Percentiles rank a stretch among this genome's conserved stretches.
Evolutionary conservation across 306 rosid genomes (phyloP).

Genomic region (Pyrus pyrifolia): DNA sequence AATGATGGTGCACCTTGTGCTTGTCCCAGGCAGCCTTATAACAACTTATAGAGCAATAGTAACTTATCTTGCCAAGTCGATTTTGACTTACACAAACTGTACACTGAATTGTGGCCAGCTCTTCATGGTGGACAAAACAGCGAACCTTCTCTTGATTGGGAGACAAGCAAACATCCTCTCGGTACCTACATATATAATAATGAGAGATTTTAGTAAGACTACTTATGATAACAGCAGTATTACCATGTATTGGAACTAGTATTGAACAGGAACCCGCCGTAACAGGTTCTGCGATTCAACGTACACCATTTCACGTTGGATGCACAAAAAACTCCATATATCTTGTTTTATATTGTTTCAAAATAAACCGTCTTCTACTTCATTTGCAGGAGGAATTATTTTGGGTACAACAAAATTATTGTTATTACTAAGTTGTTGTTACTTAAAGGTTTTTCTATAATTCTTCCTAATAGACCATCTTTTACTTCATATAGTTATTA

Average conservation of each 20-base stretch:
- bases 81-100: constrained; percentile 10
- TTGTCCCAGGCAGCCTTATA: constrained; percentile 8
- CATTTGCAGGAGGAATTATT: too few species aligned
- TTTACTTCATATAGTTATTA: too few species aligned
- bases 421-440: too few species aligned
- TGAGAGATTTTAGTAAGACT: neutral
- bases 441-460: too few species aligned
- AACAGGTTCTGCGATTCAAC: neutral
- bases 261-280: neutral
- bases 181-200: constrained; percentile 8
- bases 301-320: neutral
- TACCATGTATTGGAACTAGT: neutral
- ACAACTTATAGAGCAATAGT: constrained; percentile 15
- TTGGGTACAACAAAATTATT: too few species aligned
- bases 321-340: neutral
- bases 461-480: too few species aligned
- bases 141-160: neutral
- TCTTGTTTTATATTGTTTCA: too few species aligned
- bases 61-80: constrained; percentile 9
- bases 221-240: neutral
- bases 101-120: constrained; percentile 13
- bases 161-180: neutral
- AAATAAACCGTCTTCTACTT: too few species aligned
- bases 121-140: constrained; percentile 16
- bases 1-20: constrained; percentile 9